Percentiles rank a stretch among this genome's conserved stretches.
phyloP scores from a whole-genome alignment of 345 rosid genomes.

The Sisymbrium altissimum region DNA sequence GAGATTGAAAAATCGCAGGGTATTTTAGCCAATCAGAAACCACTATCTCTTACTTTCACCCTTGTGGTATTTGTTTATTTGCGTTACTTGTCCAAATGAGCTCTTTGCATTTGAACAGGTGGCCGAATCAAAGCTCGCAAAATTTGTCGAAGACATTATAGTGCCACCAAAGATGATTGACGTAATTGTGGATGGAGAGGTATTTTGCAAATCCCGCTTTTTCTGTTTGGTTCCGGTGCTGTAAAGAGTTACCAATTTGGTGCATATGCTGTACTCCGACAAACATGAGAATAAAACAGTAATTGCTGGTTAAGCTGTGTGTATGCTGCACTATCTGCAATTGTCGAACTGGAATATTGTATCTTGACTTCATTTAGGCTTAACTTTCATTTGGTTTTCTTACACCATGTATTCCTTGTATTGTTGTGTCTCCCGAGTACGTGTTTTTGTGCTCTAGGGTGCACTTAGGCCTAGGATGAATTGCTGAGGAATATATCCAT shows the following conservation, averaged over 20 bases:
- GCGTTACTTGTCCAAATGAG: slow-evolving; percentile 12
- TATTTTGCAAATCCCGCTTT: slow-evolving; percentile 28
- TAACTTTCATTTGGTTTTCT: background rate
- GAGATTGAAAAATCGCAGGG: slow-evolving; percentile 97
- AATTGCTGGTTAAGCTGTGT: background rate
- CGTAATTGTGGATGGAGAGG: slow-evolving; percentile 98
- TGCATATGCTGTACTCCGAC: background rate
- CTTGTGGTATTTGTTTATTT: background rate
- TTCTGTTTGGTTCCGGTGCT: background rate
- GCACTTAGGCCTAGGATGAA: slow-evolving; percentile 8
- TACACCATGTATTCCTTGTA: background rate
- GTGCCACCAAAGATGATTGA: slow-evolving; percentile 97
- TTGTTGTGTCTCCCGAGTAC: background rate
- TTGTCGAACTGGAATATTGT: background rate
- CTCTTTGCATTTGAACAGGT: slow-evolving; percentile 48
- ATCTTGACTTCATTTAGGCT: background rate
- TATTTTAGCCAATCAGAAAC: slow-evolving; percentile 29
- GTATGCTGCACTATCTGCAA: background rate
- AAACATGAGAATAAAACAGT: background rate
- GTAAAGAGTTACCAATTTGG: background rate
- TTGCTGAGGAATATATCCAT: background rate
- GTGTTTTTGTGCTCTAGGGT: background rate
- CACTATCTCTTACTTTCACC: slow-evolving; percentile 5
- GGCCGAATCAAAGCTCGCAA: slow-evolving; percentile 94
- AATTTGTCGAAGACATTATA: slow-evolving; percentile 94